Evolutionary conservation across 1,139 yeast genomes (phyloP).

Genomic region (Geotrichum cucujoidarum): DNA sequence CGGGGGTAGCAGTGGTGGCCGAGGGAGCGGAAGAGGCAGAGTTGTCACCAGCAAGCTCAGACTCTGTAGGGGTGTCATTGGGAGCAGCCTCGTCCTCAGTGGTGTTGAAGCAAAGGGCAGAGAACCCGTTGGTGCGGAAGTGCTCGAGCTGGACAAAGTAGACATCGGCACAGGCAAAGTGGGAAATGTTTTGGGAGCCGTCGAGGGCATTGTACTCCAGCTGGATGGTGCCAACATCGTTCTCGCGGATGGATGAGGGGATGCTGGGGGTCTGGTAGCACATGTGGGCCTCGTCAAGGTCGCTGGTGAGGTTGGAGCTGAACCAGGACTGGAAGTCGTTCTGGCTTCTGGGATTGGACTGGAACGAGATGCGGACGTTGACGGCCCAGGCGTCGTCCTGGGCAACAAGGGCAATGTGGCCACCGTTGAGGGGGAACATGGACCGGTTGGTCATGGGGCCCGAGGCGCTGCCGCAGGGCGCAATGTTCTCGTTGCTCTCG

Average conservation of each 20-base stretch:
- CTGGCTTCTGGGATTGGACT: conserved; percentile 37
- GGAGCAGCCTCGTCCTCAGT: conserved; percentile 34
- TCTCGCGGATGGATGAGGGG: conserved; percentile 36
- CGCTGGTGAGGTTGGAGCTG: conserved; percentile 37
- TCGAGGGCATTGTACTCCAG: conserved; percentile 39
- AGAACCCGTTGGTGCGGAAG: conserved; percentile 35
- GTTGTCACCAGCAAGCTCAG: conserved; percentile 22
- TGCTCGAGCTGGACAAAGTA: conserved; percentile 38
- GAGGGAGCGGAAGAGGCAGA: conserved; percentile 22
- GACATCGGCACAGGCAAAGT: conserved; percentile 41
- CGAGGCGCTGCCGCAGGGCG: conserved; percentile 42
- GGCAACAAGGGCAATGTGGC: conserved; percentile 42
- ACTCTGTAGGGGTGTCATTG: conserved; percentile 23
- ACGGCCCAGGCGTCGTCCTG: conserved; percentile 39
- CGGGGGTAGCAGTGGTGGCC: conserved; percentile 25
- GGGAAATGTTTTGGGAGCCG: conserved; percentile 38
- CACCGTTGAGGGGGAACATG: conserved; percentile 42
- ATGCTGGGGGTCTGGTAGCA: conserved; percentile 42
- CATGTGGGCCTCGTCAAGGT: conserved; percentile 41
- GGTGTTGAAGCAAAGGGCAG: conserved; percentile 41
- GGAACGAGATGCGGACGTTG: conserved; percentile 39
- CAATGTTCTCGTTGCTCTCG: conserved; percentile 40
- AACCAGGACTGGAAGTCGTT: conserved; percentile 41
- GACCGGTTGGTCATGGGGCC: conserved; percentile 36
- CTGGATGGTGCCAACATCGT: conserved; percentile 42